Evolutionary conservation across 441 rosid species (phyloP), one percentile per base, ranked within the genome.

Genomic region (Cnidoscolus chayamansa): DNA sequence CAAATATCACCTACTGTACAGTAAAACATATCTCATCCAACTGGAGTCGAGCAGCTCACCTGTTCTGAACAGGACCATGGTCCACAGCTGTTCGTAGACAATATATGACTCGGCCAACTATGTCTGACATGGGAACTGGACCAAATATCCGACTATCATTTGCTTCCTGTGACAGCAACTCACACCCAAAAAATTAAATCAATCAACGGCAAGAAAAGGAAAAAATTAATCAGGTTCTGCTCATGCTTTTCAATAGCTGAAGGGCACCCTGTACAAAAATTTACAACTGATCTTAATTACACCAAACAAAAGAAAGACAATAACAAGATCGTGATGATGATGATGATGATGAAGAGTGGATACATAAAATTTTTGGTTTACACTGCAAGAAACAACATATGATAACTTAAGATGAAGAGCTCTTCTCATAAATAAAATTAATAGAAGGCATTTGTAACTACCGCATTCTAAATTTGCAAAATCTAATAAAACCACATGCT

Each of bases 51-150:
- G 61, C 55, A 78, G 31, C 77, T 67, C 62, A 92, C 99, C 99
- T 94, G 85, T 94, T 94, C 80, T 77, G 78, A 54, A 94, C 92
- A 1, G 96, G 97, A 73, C 97, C 99, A 60, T 95, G 98, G 76
- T 95, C 99, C 40, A 91, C 91, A 31, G 92, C 94, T 11, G 90
- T 87, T 72, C 87, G 84, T 51, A 93, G 81, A 77, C 95, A 88
- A 71, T 95, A 95, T 70, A 95, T 81, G 66, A 82, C 99, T 76
- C 97, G 83, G 35, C 99, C 98, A 73, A 90, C 84, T 65, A 95
- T 90, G 84, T 82, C 78, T 4, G 87, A 67, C 85, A 86, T 84
- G 65, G 91, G 77, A 81, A 95, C 81, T 10, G 99, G 98, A 79
- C 99, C 99, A 77, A 88, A 95, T 57, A 71, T 74, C 79, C 98